Evolutionary conservation across 495 filamentous ascomycete species (phyloP).

Genomic region (Neurospora sp.): DNA sequence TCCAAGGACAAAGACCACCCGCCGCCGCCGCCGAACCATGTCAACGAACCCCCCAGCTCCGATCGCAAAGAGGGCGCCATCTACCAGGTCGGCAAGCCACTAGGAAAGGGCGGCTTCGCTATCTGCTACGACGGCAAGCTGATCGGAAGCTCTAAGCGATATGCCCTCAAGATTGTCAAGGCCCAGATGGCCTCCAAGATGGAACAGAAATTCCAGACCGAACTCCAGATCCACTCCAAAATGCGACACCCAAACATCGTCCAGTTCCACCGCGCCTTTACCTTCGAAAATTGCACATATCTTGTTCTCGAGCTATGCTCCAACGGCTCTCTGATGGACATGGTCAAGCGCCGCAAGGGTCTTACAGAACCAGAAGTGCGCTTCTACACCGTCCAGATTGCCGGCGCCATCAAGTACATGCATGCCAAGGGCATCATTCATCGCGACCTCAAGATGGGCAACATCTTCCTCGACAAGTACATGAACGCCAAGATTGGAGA

Average conservation of each 20-base stretch:
- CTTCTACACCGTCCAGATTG: constrained; percentile 85
- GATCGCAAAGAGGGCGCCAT: constrained; percentile 57
- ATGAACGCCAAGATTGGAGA: constrained; percentile 99
- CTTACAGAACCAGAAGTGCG: constrained; percentile 86
- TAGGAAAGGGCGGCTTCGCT: constrained; percentile 94
- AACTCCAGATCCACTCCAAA: constrained; percentile 95
- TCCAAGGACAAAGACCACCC: constrained; percentile 61
- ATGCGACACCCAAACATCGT: constrained; percentile 93
- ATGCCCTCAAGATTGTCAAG: constrained; percentile 84
- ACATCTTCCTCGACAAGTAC: constrained; percentile 87
- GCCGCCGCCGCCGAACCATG: constrained; percentile 64
- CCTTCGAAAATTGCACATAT: constrained; percentile 79
- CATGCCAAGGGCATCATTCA: constrained; percentile 92
- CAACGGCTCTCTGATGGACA: constrained; percentile 97
- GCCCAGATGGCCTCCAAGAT: constrained; percentile 74
- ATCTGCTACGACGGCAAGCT: constrained; percentile 75
- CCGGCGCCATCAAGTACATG: constrained; percentile 94
- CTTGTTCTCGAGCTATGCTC: constrained; percentile 89
- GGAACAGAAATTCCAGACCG: constrained; percentile 95
- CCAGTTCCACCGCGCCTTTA: constrained; percentile 87
- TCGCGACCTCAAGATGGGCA: constrained; percentile 94
- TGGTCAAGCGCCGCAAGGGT: constrained; percentile 80
- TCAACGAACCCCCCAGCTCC: constrained; percentile 56
- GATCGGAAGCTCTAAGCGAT: constrained; percentile 51
- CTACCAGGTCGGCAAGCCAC: constrained; percentile 71